phyloP scores from a whole-genome alignment of 345 rosid species.

The Populus euphratica region DNA sequence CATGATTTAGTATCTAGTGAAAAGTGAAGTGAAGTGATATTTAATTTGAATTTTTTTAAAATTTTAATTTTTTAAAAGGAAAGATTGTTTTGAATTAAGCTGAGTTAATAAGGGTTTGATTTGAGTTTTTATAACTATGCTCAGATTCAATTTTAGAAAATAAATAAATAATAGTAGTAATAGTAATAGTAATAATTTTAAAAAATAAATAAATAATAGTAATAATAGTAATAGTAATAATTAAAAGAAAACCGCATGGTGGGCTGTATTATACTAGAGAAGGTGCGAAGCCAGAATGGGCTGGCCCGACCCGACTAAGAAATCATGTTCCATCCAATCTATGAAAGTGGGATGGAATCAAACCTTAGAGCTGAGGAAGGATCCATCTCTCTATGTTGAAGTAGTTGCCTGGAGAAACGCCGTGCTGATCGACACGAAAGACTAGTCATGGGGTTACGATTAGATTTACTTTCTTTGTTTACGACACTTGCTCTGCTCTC shows the following conservation, averaged over 20 bases:
- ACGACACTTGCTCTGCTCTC: conserved; percentile 37
- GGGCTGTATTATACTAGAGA: neutral
- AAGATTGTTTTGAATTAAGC: too few relatives aligned
- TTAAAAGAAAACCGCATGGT: neutral
- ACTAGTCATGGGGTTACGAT: neutral
- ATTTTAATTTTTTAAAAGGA: too few relatives aligned
- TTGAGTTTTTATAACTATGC: too few relatives aligned
- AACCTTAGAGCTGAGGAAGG: neutral
- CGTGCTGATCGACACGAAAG: neutral
- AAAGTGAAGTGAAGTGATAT: too few relatives aligned
- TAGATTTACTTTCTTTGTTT: conserved; percentile 40
- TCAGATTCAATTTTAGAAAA: too few relatives aligned
- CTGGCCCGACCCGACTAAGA: neutral
- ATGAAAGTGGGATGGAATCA: neutral
- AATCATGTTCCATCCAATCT: neutral
- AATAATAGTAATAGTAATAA: too few relatives aligned
- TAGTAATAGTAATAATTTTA: too few relatives aligned
- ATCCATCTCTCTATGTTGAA: neutral
- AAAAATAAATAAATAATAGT: too few relatives aligned
- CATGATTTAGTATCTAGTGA: too few relatives aligned
- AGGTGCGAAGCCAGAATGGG: neutral
- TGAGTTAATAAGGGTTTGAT: too few relatives aligned
- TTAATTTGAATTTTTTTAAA: too few relatives aligned
- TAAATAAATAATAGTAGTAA: too few relatives aligned
- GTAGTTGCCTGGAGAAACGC: neutral